Conservation (phyloP, 345 rosid genomes). For the Citrus reticulata region DNA sequence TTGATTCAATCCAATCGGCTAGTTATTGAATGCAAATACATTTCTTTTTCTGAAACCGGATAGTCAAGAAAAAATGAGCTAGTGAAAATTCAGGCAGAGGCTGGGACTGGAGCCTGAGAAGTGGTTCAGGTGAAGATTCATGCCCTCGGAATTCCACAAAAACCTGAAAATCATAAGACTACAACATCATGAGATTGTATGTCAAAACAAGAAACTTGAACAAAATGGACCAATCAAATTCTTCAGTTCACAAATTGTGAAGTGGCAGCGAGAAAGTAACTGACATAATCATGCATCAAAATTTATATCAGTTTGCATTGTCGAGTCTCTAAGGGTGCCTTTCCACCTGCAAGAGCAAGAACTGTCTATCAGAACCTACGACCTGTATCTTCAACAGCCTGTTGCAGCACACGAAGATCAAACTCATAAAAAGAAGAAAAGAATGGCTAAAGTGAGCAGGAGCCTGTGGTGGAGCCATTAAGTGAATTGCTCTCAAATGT, state of each 20-base stretch:
- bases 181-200: not conserved
- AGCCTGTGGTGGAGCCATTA: not conserved
- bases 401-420: slow-evolving; percentile 12
- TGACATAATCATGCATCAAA: not conserved
- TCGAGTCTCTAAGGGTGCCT: slow-evolving; percentile 67
- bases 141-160: slow-evolving; percentile 85
- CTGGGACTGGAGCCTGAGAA: slow-evolving; percentile 64
- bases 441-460: no score
- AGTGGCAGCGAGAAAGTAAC: not conserved
- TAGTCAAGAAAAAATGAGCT: not conserved
- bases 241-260: not conserved
- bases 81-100: slow-evolving; percentile 24
- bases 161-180: slow-evolving; percentile 40
- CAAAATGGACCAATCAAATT: not conserved
- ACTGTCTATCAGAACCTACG: slow-evolving; percentile 70
- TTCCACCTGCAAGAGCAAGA: slow-evolving; percentile 94
- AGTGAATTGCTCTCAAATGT: not conserved
- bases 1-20: no score
- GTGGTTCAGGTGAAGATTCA: slow-evolving; percentile 81
- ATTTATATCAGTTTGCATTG: not conserved
- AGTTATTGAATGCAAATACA: no score
- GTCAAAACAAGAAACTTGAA: not conserved
- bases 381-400: slow-evolving; percentile 86
- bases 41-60: no score
- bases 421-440: not conserved